Conservation (phyloP, 139 green algal species). For the Edaphochlamys debaryana region DNA sequence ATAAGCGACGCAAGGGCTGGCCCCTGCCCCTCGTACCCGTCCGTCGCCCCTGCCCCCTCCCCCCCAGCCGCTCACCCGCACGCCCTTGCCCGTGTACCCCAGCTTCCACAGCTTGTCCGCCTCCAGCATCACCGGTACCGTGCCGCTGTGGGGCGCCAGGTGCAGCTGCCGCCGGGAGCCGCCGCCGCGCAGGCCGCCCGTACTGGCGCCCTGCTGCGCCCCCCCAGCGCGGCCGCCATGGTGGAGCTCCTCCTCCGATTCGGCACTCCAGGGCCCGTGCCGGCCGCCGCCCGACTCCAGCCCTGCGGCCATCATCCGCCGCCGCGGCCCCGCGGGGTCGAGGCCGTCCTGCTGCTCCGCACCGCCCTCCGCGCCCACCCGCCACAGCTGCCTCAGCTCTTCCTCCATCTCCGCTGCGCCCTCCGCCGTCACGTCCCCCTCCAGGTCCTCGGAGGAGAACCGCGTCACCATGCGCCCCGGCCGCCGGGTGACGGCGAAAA, state of each 20-base stretch:
- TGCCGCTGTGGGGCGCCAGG: constrained; percentile 33
- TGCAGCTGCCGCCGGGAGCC: background rate
- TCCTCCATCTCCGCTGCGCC: background rate
- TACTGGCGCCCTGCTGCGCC: no score
- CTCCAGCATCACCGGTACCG: constrained; percentile 64
- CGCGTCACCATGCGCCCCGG: constrained; percentile 59
- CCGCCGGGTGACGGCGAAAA: constrained; percentile 25
- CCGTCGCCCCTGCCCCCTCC: background rate
- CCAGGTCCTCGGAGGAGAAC: constrained; percentile 37
- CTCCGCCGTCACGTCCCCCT: constrained; percentile 10
- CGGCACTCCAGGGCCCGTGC: no score
- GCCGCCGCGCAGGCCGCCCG: background rate
- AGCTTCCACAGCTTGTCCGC: constrained; percentile 82
- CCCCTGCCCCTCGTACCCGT: background rate
- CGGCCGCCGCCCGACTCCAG: no score
- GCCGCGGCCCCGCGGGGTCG: no score
- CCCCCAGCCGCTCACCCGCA: constrained; percentile 67
- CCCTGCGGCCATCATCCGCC: no score
- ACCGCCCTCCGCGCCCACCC: background rate
- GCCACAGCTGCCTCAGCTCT: background rate
- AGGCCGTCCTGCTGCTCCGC: background rate
- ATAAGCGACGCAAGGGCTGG: no score
- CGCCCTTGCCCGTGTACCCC: constrained; percentile 82
- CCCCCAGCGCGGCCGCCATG: background rate
- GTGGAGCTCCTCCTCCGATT: no score